Conservation (phyloP, 2,329 filamentous ascomycete genomes). For the Fusarium sp. region DNA sequence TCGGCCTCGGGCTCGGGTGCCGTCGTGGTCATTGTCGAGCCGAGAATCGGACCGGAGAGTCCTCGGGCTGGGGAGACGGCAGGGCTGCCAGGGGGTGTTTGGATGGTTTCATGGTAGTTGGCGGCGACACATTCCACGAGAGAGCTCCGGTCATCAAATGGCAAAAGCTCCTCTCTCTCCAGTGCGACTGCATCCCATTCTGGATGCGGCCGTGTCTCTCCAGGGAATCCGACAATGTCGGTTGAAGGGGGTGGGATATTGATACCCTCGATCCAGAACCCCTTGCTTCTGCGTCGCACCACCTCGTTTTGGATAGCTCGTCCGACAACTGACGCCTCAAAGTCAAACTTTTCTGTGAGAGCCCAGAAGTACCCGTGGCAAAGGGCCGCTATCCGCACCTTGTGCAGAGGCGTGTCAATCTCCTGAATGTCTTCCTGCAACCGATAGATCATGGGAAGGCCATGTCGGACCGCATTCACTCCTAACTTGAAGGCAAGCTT, state of each 20-base stretch:
- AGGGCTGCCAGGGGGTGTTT: conserved; percentile 77
- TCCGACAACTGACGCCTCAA: conserved; percentile 77
- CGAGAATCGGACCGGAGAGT: conserved; percentile 72
- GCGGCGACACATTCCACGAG: conserved; percentile 81
- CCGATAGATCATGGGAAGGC: conserved; percentile 88
- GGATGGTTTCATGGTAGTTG: conserved; percentile 72
- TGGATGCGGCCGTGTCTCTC: conserved; percentile 56
- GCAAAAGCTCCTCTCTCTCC: conserved; percentile 73
- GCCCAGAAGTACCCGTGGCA: conserved; percentile 92
- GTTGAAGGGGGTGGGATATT: conserved; percentile 75
- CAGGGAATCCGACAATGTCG: conserved; percentile 69
- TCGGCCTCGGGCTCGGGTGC: conserved; percentile 59
- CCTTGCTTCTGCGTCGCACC: conserved; percentile 75
- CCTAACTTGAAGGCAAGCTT: conserved; percentile 82
- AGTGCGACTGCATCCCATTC: conserved; percentile 65
- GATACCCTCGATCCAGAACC: conserved; percentile 83
- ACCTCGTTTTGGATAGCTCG: conserved; percentile 82
- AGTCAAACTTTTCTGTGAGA: conserved; percentile 80
- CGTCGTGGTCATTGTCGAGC: conserved; percentile 57
- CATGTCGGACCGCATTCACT: conserved; percentile 82
- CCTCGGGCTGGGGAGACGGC: conserved; percentile 75
- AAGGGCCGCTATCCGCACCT: conserved; percentile 84
- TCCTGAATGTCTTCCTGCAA: conserved; percentile 86
- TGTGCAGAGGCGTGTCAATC: conserved; percentile 73
- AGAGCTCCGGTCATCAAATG: conserved; percentile 79